phyloP scores from a whole-genome alignment of 169 alveolate species.

The Plasmodium fragile region DNA sequence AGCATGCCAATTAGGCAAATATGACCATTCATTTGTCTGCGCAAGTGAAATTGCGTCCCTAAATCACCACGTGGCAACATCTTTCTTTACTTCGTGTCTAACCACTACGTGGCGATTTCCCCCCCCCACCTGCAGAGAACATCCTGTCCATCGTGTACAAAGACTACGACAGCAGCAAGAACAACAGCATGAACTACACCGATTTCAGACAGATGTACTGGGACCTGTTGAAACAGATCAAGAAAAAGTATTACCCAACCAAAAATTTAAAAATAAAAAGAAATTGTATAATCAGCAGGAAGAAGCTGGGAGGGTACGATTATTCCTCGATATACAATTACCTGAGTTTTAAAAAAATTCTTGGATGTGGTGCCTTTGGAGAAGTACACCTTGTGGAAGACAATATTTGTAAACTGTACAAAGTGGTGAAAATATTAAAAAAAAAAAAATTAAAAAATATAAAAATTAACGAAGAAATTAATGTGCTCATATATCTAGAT shows the following conservation, averaged over 20 bases:
- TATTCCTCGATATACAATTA: slow-evolving; percentile 66
- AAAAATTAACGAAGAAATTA: slow-evolving; percentile 75
- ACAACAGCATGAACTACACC: slow-evolving; percentile 70
- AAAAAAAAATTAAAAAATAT: slow-evolving; percentile 67
- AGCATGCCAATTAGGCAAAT: neutral
- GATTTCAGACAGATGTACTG: slow-evolving; percentile 75
- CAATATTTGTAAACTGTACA: slow-evolving; percentile 67
- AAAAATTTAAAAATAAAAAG: slow-evolving; percentile 74
- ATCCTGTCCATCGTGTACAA: slow-evolving; percentile 68
- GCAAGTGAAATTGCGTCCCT: neutral
- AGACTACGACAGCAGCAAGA: slow-evolving; percentile 75
- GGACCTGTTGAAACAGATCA: slow-evolving; percentile 69
- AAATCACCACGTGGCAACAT: neutral
- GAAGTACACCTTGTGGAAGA: slow-evolving; percentile 83
- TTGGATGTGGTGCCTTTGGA: slow-evolving; percentile 86
- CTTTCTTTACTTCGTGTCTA: neutral
- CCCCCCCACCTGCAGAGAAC: slow-evolving; percentile 7
- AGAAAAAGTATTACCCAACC: slow-evolving; percentile 72
- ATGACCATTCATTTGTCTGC: neutral
- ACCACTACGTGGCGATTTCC: neutral
- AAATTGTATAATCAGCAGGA: slow-evolving; percentile 72
- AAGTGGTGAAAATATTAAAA: slow-evolving; percentile 71
- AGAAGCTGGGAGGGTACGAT: slow-evolving; percentile 64
- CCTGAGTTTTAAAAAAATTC: slow-evolving; percentile 79
- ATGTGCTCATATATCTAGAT: slow-evolving; percentile 84